phyloP scores from a whole-genome alignment of 805 yeast species.

The Wickerhamomyces bovis region DNA sequence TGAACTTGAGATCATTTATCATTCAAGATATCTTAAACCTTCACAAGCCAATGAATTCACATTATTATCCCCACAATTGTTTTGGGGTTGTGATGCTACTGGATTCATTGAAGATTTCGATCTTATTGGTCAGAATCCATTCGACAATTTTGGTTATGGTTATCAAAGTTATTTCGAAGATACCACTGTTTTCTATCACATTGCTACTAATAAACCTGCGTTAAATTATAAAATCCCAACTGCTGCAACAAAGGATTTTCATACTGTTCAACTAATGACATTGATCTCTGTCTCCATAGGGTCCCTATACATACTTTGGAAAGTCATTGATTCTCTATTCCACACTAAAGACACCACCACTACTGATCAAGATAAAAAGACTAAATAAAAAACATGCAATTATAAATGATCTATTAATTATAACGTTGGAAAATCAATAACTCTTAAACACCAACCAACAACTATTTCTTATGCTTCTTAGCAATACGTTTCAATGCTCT shows the following conservation, averaged over 20 bases:
- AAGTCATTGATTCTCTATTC: conserved; percentile 12
- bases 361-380: conserved; percentile 2
- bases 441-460: no score
- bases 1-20: conserved; percentile 36
- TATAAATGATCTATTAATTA: neutral
- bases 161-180: conserved; percentile 41
- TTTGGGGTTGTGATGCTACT: conserved; percentile 43
- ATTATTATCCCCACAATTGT: conserved; percentile 35
- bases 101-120: conserved; percentile 19
- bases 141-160: conserved; percentile 35
- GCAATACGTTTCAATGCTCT: conserved; percentile 87
- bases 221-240: conserved; percentile 35
- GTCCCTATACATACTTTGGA: conserved; percentile 26
- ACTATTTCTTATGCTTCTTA: conserved; percentile 68
- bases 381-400: neutral
- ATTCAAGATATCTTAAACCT: conserved; percentile 47
- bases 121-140: conserved; percentile 28
- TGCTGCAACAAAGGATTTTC: conserved; percentile 28
- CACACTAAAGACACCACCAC: neutral
- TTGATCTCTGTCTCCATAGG: conserved; percentile 29
- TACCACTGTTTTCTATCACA: conserved; percentile 37
- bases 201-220: conserved; percentile 10
- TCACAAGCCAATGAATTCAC: conserved; percentile 14
- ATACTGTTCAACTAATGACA: conserved; percentile 31
- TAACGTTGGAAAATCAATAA: no score